phyloP scores from a whole-genome alignment of 441 rosid genomes.

The Viola pubescens region DNA sequence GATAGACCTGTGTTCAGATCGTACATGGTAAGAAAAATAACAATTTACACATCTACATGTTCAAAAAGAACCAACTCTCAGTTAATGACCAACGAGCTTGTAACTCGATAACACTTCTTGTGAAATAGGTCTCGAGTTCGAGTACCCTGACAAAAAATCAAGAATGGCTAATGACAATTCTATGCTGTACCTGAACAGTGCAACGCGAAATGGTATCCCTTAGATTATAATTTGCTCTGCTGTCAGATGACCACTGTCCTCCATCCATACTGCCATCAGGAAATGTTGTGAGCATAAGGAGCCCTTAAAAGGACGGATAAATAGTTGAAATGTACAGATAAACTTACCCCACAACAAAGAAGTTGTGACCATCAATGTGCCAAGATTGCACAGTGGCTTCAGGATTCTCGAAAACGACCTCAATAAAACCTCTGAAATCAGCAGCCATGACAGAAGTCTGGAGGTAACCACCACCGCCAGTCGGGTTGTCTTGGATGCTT shows the following conservation, averaged over 20 bases:
- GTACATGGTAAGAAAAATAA: neutral
- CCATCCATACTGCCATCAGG: slow-evolving; percentile 55
- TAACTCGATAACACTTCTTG: too few species aligned
- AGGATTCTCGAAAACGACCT: slow-evolving; percentile 55
- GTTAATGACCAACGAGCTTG: too few species aligned
- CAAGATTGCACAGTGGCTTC: slow-evolving; percentile 56
- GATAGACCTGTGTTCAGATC: slow-evolving; percentile 52
- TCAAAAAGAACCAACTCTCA: too few species aligned
- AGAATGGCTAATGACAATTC: neutral
- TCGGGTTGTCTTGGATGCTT: slow-evolving; percentile 56
- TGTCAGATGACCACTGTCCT: slow-evolving; percentile 59
- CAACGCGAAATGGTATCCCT: slow-evolving; percentile 58
- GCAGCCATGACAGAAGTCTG: slow-evolving; percentile 67
- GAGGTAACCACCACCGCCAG: slow-evolving; percentile 35
- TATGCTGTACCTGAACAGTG: slow-evolving; percentile 52
- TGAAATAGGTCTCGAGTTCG: too few species aligned
- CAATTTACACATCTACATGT: too few species aligned
- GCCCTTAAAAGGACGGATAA: neutral
- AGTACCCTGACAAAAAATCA: neutral
- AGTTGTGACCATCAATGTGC: slow-evolving; percentile 66
- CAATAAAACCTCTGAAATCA: slow-evolving; percentile 47
- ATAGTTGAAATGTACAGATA: neutral
- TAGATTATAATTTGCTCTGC: slow-evolving; percentile 50
- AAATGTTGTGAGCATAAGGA: neutral
- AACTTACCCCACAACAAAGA: slow-evolving; percentile 62